Evolutionary conservation across 2,329 filamentous ascomycete genomes (phyloP).

Genomic region (Plenodomus tracheiphilus): DNA sequence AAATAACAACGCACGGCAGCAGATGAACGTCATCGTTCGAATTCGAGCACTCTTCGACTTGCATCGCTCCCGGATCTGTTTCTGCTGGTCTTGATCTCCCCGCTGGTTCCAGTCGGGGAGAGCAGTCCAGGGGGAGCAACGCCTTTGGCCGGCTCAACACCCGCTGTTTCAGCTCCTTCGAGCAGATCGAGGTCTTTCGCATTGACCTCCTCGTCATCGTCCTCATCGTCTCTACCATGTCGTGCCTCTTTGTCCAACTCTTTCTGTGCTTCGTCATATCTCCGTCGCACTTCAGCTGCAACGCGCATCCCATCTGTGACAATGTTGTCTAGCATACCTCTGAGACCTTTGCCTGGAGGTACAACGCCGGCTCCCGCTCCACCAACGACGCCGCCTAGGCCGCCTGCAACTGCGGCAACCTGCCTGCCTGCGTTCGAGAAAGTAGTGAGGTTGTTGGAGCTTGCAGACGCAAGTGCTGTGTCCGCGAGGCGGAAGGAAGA

Average conservation of each 20-base stretch:
- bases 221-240: conserved; percentile 59
- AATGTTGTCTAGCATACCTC: conserved; percentile 95
- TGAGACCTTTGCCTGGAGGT: conserved; percentile 71
- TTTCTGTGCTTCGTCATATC: conserved; percentile 94
- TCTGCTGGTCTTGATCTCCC: conserved; percentile 32
- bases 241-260: conserved; percentile 79
- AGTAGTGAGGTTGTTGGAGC: conserved; percentile 76
- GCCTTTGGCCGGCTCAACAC: conserved; percentile 39
- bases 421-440: conserved; percentile 70
- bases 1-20: neutral
- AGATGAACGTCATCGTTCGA: conserved; percentile 36
- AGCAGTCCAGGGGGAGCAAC: conserved; percentile 18
- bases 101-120: conserved; percentile 21
- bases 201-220: conserved; percentile 65
- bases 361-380: conserved; percentile 57
- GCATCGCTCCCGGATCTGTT: conserved; percentile 40
- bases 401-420: conserved; percentile 45
- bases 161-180: conserved; percentile 54
- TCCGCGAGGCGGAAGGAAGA: conserved; percentile 89
- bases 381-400: conserved; percentile 50
- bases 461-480: conserved; percentile 54
- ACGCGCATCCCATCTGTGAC: conserved; percentile 97
- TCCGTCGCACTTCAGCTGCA: conserved; percentile 83
- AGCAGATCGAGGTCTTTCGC: conserved; percentile 51
- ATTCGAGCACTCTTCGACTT: conserved; percentile 43